Evolutionary conservation across 345 rosid species (phyloP).

Genomic region (Xanthoceras sorbifolium): DNA sequence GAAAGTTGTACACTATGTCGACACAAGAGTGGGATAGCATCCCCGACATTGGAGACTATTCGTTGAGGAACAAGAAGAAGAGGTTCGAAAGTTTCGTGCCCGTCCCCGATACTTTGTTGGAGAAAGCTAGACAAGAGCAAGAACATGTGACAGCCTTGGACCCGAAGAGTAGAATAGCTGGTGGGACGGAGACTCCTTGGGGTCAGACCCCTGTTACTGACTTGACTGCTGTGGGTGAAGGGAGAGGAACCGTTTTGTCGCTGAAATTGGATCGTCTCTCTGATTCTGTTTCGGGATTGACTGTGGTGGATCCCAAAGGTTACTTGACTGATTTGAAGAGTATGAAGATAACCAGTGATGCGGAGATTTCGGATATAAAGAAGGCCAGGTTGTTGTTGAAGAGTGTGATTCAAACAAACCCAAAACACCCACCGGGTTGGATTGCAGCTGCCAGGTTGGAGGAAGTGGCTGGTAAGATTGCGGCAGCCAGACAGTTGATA

Average conservation of each 20-base stretch:
- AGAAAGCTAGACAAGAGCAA: conserved; percentile 92
- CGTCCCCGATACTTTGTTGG: conserved; percentile 80
- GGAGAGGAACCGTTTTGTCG: conserved; percentile 91
- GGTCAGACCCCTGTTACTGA: conserved; percentile 83
- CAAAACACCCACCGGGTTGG: conserved; percentile 94
- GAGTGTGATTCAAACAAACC: conserved; percentile 86
- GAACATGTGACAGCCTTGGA: conserved; percentile 96
- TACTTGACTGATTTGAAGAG: conserved; percentile 91
- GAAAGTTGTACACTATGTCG: conserved; percentile 69
- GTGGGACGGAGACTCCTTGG: conserved; percentile 93
- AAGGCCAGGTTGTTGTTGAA: conserved; percentile 86
- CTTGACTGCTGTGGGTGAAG: conserved; percentile 93
- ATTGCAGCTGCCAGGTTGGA: conserved; percentile 95
- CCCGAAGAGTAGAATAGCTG: conserved; percentile 77
- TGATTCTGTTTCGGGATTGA: conserved; percentile 79
- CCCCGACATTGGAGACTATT: conserved; percentile 90
- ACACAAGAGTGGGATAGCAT: conserved; percentile 87
- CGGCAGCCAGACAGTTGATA: conserved; percentile 76
- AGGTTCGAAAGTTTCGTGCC: conserved; percentile 95
- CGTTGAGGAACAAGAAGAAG: conserved; percentile 82
- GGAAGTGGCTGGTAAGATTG: conserved; percentile 94
- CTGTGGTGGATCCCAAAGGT: conserved; percentile 94
- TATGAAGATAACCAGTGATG: conserved; percentile 95
- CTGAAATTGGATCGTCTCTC: conserved; percentile 87
- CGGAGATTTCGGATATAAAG: conserved; percentile 89